phyloP scores from a whole-genome alignment of 495 filamentous ascomycete species.

The Podospora appendiculata region DNA sequence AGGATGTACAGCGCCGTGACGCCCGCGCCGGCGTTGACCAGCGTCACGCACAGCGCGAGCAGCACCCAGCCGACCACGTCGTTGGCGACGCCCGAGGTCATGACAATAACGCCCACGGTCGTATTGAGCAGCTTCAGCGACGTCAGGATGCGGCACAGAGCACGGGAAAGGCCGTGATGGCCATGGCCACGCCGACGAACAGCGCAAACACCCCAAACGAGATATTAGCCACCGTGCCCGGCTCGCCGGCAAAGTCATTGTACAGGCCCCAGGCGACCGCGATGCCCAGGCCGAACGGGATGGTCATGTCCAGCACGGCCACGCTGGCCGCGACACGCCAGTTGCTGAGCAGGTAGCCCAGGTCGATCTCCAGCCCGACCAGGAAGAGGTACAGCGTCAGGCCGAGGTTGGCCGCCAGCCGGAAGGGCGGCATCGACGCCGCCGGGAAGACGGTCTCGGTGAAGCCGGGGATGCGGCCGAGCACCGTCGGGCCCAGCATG shows the following conservation, averaged over 20 bases:
- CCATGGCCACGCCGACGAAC: conserved; percentile 87
- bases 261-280: conserved; percentile 85
- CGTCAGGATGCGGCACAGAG: conserved; percentile 84
- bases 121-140: conserved; percentile 81
- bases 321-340: conserved; percentile 78
- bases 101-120: conserved; percentile 75
- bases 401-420: conserved; percentile 77
- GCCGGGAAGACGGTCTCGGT: conserved; percentile 62
- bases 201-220: conserved; percentile 74
- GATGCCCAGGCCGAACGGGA: conserved; percentile 59
- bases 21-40: conserved; percentile 81
- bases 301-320: conserved; percentile 67
- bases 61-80: conserved; percentile 87
- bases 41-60: conserved; percentile 81
- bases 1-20: conserved; percentile 79
- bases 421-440: conserved; percentile 61
- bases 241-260: conserved; percentile 65
- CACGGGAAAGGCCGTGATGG: conserved; percentile 94
- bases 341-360: conserved; percentile 71
- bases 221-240: conserved; percentile 54
- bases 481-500: conserved; percentile 73
- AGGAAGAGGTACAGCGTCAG: conserved; percentile 84
- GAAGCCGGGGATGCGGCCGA: conserved; percentile 77
- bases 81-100: conserved; percentile 88
- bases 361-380: conserved; percentile 81